A percentile compares a stretch with the other conserved stretches of the same genome.
Evolutionary conservation across 495 filamentous ascomycete genomes (phyloP).

Genomic region (Daldinia loculata): DNA sequence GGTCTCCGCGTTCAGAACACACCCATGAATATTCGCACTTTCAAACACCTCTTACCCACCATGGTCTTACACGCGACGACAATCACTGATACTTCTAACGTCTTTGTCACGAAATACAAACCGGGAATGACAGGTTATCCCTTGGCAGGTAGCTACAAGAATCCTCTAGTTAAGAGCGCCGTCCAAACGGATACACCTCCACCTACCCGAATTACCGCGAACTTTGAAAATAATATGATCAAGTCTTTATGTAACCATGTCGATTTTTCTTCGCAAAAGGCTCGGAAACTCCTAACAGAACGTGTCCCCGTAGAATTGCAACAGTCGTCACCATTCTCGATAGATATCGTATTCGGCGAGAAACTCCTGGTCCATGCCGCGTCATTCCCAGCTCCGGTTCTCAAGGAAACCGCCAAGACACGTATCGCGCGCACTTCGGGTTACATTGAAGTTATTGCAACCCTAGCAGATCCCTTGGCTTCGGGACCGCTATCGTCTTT

Average conservation of each 20-base stretch:
- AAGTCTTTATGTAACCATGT: constrained; percentile 41
- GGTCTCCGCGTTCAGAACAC: constrained; percentile 37
- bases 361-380: constrained; percentile 35
- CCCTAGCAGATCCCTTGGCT: constrained; percentile 44
- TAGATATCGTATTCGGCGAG: constrained; percentile 47
- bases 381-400: constrained; percentile 55
- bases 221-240: constrained; percentile 25
- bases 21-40: constrained; percentile 3
- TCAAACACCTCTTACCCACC: constrained; percentile 27
- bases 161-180: neutral
- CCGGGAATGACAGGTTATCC: constrained; percentile 33
- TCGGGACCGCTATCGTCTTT: constrained; percentile 35
- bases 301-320: constrained; percentile 44
- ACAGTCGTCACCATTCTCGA: constrained; percentile 46
- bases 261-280: constrained; percentile 41
- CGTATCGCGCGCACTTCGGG: constrained; percentile 57
- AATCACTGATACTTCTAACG: constrained; percentile 41
- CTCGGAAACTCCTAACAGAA: constrained; percentile 41
- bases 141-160: neutral
- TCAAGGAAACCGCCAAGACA: constrained; percentile 44
- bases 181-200: neutral
- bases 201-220: constrained; percentile 23
- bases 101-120: constrained; percentile 47
- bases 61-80: constrained; percentile 39
- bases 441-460: constrained; percentile 57